phyloP scores from a whole-genome alignment of 2,329 filamentous ascomycete species.

The Fusarium sublunatum region DNA sequence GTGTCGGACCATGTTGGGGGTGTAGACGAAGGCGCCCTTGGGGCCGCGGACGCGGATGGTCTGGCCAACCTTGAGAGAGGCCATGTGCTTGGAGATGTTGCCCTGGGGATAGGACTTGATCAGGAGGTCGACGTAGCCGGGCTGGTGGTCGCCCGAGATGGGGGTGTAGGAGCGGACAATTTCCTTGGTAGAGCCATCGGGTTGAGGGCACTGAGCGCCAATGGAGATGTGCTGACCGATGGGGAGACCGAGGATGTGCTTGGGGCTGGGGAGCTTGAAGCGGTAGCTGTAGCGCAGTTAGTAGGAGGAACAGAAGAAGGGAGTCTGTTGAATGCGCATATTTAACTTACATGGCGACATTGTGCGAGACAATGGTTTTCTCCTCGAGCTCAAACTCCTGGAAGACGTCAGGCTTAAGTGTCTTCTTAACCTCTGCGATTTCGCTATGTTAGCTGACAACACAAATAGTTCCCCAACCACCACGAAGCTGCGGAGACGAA shows the following conservation, averaged over 20 bases:
- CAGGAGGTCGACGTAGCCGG: constrained; percentile 93
- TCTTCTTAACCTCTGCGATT: constrained; percentile 75
- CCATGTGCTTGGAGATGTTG: constrained; percentile 96
- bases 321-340: neutral
- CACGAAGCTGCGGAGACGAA: neutral
- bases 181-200: constrained; percentile 80
- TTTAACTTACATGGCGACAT: constrained; percentile 85
- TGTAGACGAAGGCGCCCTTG: constrained; percentile 98
- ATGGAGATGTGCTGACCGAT: constrained; percentile 99
- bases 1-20: constrained; percentile 93
- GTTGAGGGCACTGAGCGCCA: constrained; percentile 76
- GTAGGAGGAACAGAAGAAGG: constrained; percentile 4
- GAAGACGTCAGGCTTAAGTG: constrained; percentile 87
- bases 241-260: constrained; percentile 89
- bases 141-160: constrained; percentile 87
- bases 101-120: constrained; percentile 98
- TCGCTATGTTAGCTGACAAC: constrained; percentile 21
- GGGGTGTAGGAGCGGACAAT: constrained; percentile 93
- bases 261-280: constrained; percentile 82
- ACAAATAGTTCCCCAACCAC: constrained; percentile 8
- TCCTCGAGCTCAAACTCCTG: constrained; percentile 93
- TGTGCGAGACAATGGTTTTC: constrained; percentile 96
- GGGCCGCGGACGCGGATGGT: constrained; percentile 91
- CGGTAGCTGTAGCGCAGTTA: constrained; percentile 74
- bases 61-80: constrained; percentile 83